These are phyloP conservation scores for Daldinia caldariorum DNA, from an alignment of 495 filamentous ascomycete genomes.

Conservation along the genomic window DNA sequence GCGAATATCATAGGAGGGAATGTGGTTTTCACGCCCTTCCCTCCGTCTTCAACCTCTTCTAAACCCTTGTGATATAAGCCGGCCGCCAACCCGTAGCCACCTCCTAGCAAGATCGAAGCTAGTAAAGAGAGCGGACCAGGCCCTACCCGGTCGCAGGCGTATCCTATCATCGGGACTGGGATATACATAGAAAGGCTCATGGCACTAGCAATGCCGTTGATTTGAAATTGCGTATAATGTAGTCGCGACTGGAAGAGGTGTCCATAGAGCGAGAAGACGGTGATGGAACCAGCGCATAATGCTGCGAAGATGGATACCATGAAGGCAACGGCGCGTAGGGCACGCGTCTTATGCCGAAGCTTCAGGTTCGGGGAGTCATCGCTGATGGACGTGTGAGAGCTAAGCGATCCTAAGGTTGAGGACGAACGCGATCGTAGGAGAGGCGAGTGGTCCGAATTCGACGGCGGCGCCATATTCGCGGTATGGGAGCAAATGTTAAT, in stretches of 20 bases:
- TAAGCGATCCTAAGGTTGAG: conserved; percentile 50
- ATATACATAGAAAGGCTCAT: conserved; percentile 89
- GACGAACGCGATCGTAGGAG: conserved; percentile 47
- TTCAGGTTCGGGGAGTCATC: conserved; percentile 46
- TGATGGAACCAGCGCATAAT: conserved; percentile 84
- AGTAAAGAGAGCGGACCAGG: conserved; percentile 77
- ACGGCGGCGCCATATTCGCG: conserved; percentile 32
- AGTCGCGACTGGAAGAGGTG: conserved; percentile 85
- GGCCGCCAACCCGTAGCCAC: conserved; percentile 85
- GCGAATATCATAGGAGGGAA: conserved; percentile 85
- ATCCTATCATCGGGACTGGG: conserved; percentile 87
- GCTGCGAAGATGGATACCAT: conserved; percentile 55
- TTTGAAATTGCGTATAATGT: conserved; percentile 86
- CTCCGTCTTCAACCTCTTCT: conserved; percentile 61
- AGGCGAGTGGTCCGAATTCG: conserved; percentile 40
- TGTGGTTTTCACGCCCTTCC: conserved; percentile 59
- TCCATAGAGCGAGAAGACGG: conserved; percentile 90
- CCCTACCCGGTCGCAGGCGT: conserved; percentile 86
- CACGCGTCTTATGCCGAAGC: conserved; percentile 40
- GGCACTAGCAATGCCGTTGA: conserved; percentile 87
- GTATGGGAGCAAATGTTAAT: conserved; percentile 2
- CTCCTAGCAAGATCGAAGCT: conserved; percentile 76
- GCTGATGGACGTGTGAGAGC: conserved; percentile 49
- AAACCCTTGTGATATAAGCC: conserved; percentile 73
- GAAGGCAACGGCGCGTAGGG: conserved; percentile 53